Conservation (phyloP, 2,329 filamentous ascomycete genomes). For the Plectosphaerella plurivora region DNA sequence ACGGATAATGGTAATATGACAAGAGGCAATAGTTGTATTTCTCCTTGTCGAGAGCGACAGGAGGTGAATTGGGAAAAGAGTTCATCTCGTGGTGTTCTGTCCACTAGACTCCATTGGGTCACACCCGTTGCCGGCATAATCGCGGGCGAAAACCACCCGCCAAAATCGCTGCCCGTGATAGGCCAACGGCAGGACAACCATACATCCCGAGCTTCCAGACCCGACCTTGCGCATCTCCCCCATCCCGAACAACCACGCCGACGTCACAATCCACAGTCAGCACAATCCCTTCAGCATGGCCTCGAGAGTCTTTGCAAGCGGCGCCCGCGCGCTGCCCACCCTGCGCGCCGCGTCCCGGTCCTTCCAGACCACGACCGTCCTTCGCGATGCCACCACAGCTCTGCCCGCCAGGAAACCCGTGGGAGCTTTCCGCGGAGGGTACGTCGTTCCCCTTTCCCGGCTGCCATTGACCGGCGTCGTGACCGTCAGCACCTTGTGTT, state of each 20-base stretch:
- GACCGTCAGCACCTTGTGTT: too few relatives aligned
- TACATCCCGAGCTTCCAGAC: constrained; percentile 1
- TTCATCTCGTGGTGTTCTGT: too few relatives aligned
- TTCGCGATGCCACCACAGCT: constrained; percentile 38
- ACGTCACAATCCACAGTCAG: background rate
- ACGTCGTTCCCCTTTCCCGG: constrained; percentile 20
- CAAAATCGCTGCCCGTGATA: too few relatives aligned
- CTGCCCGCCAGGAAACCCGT: constrained; percentile 55
- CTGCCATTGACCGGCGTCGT: background rate
- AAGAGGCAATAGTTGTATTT: too few relatives aligned
- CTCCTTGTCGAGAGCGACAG: too few relatives aligned
- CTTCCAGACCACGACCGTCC: constrained; percentile 47
- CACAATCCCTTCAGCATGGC: constrained; percentile 33
- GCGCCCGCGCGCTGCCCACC: constrained; percentile 30
- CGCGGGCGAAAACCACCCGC: too few relatives aligned
- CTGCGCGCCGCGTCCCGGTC: constrained; percentile 22
- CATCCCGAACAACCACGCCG: background rate
- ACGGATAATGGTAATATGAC: background rate
- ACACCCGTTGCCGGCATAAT: too few relatives aligned
- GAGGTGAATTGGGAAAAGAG: too few relatives aligned
- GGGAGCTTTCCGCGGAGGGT: constrained; percentile 60
- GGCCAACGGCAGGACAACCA: too few relatives aligned
- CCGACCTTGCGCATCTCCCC: background rate
- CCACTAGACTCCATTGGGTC: too few relatives aligned
- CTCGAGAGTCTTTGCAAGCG: constrained; percentile 37